A percentile compares a stretch with the other conserved stretches of the same genome.
phyloP scores from a whole-genome alignment of 1,139 yeast genomes.

The Wickerhamomyces sp. region DNA sequence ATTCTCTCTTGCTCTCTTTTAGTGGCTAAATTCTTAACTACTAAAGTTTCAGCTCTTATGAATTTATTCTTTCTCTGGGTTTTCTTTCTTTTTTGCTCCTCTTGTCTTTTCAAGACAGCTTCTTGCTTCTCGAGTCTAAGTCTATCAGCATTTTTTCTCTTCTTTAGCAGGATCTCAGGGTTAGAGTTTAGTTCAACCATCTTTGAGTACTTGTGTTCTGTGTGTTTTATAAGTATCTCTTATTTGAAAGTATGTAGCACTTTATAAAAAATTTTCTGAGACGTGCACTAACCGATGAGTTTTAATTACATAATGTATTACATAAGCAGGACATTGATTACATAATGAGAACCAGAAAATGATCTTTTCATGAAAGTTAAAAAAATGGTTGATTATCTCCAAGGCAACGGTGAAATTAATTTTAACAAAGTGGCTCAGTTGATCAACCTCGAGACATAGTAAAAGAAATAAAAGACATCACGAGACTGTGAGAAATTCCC shows the following conservation, averaged over 20 bases:
- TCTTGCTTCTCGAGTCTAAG: slow-evolving; percentile 63
- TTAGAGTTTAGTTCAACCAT: slow-evolving; percentile 55
- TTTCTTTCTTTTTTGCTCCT: slow-evolving; percentile 40
- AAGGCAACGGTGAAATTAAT: slow-evolving; percentile 3
- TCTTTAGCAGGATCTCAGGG: slow-evolving; percentile 71
- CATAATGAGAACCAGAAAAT: too few relatives aligned
- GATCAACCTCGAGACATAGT: too few relatives aligned
- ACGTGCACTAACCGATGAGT: not conserved
- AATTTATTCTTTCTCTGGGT: slow-evolving; percentile 46
- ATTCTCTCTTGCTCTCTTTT: slow-evolving; percentile 66
- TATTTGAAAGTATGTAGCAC: too few relatives aligned
- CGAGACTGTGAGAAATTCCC: too few relatives aligned
- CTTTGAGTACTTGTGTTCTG: not conserved
- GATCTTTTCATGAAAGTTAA: too few relatives aligned
- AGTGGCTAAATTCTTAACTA: slow-evolving; percentile 58
- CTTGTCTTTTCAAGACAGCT: slow-evolving; percentile 34
- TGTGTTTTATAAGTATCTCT: too few relatives aligned
- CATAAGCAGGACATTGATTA: not conserved
- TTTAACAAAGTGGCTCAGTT: not conserved
- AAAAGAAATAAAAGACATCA: too few relatives aligned
- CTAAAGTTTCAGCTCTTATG: slow-evolving; percentile 68
- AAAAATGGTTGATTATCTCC: slow-evolving; percentile 4
- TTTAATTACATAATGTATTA: not conserved
- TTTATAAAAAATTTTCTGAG: not conserved
- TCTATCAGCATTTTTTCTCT: slow-evolving; percentile 74